Conservation (phyloP, 2,329 filamentous ascomycete species). For the Penicillium sp. region DNA sequence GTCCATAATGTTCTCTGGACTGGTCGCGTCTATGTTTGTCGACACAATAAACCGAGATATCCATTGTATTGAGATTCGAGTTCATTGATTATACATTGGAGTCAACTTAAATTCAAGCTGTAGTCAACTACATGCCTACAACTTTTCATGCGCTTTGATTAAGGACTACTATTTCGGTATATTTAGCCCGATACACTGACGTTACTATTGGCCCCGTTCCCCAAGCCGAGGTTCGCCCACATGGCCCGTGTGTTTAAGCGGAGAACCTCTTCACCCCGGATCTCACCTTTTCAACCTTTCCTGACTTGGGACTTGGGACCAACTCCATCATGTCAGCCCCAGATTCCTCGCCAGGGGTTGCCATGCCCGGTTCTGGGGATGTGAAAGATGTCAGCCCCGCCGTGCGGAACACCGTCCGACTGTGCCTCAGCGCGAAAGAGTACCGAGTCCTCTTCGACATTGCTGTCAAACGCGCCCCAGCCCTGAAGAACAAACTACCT, state of each 20-base stretch:
- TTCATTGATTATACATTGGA: not conserved
- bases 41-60: slow-evolving; percentile 7
- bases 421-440: slow-evolving; percentile 79
- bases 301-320: slow-evolving; percentile 4
- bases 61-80: not conserved
- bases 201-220: not conserved
- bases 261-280: not conserved
- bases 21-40: not conserved
- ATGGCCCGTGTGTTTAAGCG: not conserved
- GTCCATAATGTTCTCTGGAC: slow-evolving; percentile 13
- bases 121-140: too few species aligned
- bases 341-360: slow-evolving; percentile 13
- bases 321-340: slow-evolving; percentile 26
- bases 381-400: slow-evolving; percentile 61
- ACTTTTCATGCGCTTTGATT: too few species aligned
- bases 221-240: not conserved
- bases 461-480: slow-evolving; percentile 69
- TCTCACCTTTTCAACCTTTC: not conserved
- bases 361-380: slow-evolving; percentile 3
- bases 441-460: slow-evolving; percentile 84
- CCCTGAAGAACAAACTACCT: slow-evolving; percentile 56
- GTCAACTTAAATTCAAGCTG: not conserved
- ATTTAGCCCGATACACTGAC: not conserved
- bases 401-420: slow-evolving; percentile 80
- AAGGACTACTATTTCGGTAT: too few species aligned